Evolutionary conservation across 164 flowering plant genomes (phyloP), one percentile per base, ranked within the genome.

Genomic region (Echeveria elegans): DNA sequence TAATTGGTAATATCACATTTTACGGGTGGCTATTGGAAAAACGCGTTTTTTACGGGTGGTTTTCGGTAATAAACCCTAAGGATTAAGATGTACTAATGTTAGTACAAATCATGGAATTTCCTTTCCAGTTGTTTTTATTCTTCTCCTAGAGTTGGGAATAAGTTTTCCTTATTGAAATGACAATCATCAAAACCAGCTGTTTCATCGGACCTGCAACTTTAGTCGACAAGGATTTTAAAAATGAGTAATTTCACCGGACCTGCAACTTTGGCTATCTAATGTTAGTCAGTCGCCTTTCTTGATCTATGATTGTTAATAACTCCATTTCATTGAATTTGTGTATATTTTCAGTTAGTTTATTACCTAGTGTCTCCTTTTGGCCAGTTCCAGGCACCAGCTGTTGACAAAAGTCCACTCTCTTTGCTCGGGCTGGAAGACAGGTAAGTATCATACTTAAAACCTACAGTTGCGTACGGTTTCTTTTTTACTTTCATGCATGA

Each of bases 351-450:
- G 30, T 24, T 6, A 52, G 21, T 23, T 52, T 4, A 23, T 4
- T 5, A 52, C 7, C 24, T 43, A 30, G 61, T 21, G 4, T 50
- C 68, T 8, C 59, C n/a, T 24, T 64, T 60, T 36, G 32, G 28
- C 52, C 62, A 52, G 65, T 18, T 14, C 26, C 80, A 93, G 97
- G 87, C 82, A 68, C 97, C 92, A 16, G 84, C 89, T 0, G 52
- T 41, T 28, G 77, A 81, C 65, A 80, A 40, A 82, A 79, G 29
- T 86, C 78, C 69, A 85, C 83, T 38, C 88, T 93, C 61, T 89
- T 93, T 74, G 96, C 97, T 76, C 94, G 97, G 31, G 97, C 97
- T 60, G 98, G 98, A 68, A 78, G 98, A 72, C 94, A 93, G 90
- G 96, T 83, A 70, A 45, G 67, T 66, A 30, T 40, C 6, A 1